Conservation (phyloP, 192 early-diverging fungal species). For the Backusella circina region DNA sequence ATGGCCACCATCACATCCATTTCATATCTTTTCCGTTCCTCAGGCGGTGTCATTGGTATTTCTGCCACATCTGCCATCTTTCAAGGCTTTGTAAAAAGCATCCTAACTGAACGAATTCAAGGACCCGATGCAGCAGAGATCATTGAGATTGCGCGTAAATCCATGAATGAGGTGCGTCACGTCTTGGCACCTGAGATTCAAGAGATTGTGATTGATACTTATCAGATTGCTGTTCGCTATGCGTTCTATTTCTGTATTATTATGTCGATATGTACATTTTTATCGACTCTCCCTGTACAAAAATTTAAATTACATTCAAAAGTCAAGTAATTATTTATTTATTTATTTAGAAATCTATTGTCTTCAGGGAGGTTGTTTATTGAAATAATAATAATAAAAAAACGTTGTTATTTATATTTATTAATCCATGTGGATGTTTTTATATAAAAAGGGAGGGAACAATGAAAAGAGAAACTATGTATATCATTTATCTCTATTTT, state of each 20-base stretch:
- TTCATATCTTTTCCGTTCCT: slow-evolving; percentile 45
- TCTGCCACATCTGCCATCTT: slow-evolving; percentile 43
- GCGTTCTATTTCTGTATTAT: slow-evolving; percentile 6
- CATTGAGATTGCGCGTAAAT: slow-evolving; percentile 22
- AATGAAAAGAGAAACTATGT: not conserved
- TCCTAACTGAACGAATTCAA: slow-evolving; percentile 23
- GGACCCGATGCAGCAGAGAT: slow-evolving; percentile 24
- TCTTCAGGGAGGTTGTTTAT: no score
- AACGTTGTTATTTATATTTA: not conserved
- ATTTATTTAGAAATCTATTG: no score
- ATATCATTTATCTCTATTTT: not conserved
- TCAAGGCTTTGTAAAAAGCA: slow-evolving; percentile 33
- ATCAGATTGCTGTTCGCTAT: slow-evolving; percentile 7
- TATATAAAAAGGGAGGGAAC: not conserved
- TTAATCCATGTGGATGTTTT: not conserved
- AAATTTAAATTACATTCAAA: slow-evolving; percentile 9
- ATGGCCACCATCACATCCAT: slow-evolving; percentile 50
- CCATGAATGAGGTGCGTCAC: slow-evolving; percentile 15
- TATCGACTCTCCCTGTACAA: slow-evolving; percentile 11
- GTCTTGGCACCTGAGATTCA: not conserved
- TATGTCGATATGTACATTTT: not conserved
- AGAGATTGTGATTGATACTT: slow-evolving; percentile 11
- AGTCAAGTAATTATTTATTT: not conserved
- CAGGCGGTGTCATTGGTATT: slow-evolving; percentile 57
- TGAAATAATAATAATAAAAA: no score